Evolutionary conservation across 805 yeast species (phyloP), one percentile per base, ranked within the genome.

Genomic region (Yarrowia osloensis): DNA sequence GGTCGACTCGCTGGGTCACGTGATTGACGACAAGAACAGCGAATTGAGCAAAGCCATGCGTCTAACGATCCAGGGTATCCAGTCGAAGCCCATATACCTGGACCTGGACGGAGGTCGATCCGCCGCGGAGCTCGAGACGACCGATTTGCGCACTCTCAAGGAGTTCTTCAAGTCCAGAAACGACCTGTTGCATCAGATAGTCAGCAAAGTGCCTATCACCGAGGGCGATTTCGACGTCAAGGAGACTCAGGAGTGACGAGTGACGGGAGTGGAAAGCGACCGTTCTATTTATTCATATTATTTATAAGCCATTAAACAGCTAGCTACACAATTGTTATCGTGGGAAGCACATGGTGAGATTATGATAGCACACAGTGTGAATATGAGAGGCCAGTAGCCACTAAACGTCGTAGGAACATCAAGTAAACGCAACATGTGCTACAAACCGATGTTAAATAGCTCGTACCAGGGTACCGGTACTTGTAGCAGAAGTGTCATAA

Each of bases 1-100:
- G 22, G 68, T 68, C 8, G 65, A 52, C 9, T 68, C 70, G 63
- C 15, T 59, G 46, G 55, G 55, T 3, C 52, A 54, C 9, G n/a
- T 28, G 24, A 28, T 39, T 24, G 59, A 50, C 11, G 57, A 26
- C 11, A 54, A 54, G n/a, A 55, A 29, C 26, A 35, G 46, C 24
- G 33, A 54, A 2, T 26, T 54, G 46, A 35, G 33, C 13, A 37
- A 24, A 12, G 37, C 61, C 17, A 21, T 12, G 44, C 33, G 63
- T 3, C 35, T 55, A 13, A 55, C 35, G 6, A 55, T 55, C 12
- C 47, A 55, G 63, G 63, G 63, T 0, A 40, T 57, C 29, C 40
- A 57, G 63, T 57, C 63, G 11, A 57, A 57, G 15, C 63, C 63
- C 13, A 19, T 28, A 2, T 57, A 57, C 7, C 15, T 40, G 49